A percentile compares a stretch with the other conserved stretches of the same genome.
Conservation (phyloP, 805 yeast genomes). For the Hanseniaspora singularis region DNA sequence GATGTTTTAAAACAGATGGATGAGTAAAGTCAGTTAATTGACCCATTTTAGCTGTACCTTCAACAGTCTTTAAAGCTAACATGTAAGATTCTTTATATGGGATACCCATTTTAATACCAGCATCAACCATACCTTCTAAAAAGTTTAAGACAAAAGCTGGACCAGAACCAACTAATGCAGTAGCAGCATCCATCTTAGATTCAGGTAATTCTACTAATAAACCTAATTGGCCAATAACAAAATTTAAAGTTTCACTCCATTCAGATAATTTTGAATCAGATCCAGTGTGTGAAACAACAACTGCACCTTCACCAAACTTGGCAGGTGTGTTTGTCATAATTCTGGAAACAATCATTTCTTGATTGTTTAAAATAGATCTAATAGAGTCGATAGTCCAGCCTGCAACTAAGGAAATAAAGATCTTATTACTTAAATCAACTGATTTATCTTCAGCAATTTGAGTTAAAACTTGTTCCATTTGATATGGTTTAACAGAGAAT, state of each 20-base stretch:
- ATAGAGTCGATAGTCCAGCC: conserved; percentile 79
- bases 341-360: conserved; percentile 42
- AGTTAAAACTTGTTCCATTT: conserved; percentile 50
- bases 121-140: conserved; percentile 86
- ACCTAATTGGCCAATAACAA: conserved; percentile 9
- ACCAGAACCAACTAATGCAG: conserved; percentile 90
- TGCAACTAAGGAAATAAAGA: conserved; percentile 70
- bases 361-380: conserved; percentile 20
- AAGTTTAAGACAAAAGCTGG: conserved; percentile 86
- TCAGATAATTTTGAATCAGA: conserved; percentile 35
- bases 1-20: conserved; percentile 77
- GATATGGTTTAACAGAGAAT: conserved; percentile 80
- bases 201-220: conserved; percentile 54
- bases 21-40: conserved; percentile 59
- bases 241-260: conserved; percentile 24
- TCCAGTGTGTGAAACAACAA: conserved; percentile 68
- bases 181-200: conserved; percentile 91
- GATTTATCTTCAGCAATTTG: background rate
- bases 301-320: conserved; percentile 83
- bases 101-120: conserved; percentile 88
- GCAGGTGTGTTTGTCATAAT: conserved; percentile 99
- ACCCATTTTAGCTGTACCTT: conserved; percentile 88
- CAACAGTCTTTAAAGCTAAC: conserved; percentile 86
- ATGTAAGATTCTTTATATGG: conserved; percentile 72
- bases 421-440: conserved; percentile 17